Evolutionary conservation across 164 flowering plant genomes (phyloP).

Genomic region (Stephania cephalantha): DNA sequence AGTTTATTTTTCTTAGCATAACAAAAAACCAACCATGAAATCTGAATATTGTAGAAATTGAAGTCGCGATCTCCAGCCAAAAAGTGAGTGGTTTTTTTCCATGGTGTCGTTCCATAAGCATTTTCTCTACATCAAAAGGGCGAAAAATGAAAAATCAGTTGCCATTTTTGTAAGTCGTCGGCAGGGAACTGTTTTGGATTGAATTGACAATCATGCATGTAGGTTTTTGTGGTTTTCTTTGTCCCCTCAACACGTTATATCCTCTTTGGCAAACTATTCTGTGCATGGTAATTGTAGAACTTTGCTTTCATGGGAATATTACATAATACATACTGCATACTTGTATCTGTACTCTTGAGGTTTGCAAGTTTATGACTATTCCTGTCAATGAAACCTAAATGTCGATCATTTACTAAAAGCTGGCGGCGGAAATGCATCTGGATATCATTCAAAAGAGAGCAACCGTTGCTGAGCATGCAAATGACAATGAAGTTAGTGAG

Average conservation of each 20-base stretch:
- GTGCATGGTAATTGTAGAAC: neutral
- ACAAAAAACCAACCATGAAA: conserved; percentile 1
- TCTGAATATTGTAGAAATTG: conserved; percentile 9
- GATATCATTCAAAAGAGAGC: neutral
- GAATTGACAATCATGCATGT: neutral
- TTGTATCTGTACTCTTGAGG: neutral
- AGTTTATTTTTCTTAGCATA: neutral
- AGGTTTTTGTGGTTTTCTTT: neutral
- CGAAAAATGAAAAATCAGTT: neutral
- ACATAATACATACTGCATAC: neutral
- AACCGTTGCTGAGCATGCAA: neutral
- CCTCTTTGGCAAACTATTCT: neutral
- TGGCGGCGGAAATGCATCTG: neutral
- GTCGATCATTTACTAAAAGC: neutral
- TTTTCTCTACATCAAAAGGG: neutral
- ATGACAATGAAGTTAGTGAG: neutral
- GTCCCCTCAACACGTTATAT: neutral
- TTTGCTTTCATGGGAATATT: neutral
- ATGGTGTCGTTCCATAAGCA: neutral
- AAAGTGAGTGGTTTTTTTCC: neutral
- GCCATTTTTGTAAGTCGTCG: neutral
- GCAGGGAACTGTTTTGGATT: neutral
- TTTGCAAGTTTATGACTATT: neutral
- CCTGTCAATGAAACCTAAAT: neutral
- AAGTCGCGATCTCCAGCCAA: conserved; percentile 5